A percentile compares a stretch with the other conserved stretches of the same genome.
These are phyloP conservation scores for Chalciporus sp. DNA, from an alignment of 1,284 basidiomycete genomes.

Conservation along the genomic window DNA sequence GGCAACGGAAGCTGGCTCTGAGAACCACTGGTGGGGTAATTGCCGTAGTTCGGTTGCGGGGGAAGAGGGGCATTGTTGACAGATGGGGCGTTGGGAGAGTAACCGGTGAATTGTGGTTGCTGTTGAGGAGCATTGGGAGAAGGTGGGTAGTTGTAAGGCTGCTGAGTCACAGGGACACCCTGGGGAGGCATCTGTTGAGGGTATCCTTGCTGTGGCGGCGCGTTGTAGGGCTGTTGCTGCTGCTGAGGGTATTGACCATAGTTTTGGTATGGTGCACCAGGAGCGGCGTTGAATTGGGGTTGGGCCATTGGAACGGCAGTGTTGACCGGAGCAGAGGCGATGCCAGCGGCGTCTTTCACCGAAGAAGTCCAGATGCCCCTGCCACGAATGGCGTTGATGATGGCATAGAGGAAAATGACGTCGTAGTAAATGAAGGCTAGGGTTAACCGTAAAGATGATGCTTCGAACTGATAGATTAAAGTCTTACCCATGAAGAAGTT, in stretches of 20 bases:
- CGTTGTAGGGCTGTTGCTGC: constrained; percentile 6
- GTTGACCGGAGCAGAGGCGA: not conserved
- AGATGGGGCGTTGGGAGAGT: constrained; percentile 7
- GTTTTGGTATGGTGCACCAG: constrained; percentile 6
- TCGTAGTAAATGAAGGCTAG: constrained; percentile 29
- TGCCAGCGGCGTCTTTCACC: constrained; percentile 17
- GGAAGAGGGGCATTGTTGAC: not conserved
- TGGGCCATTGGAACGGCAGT: constrained; percentile 5
- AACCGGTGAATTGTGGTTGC: constrained; percentile 2
- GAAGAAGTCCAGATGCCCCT: constrained; percentile 27
- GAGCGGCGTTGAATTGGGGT: constrained; percentile 6
- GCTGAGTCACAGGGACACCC: not conserved
- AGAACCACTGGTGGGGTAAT: constrained; percentile 11
- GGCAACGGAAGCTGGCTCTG: constrained; percentile 12
- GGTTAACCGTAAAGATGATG: not conserved
- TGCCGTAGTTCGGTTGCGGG: constrained; percentile 18
- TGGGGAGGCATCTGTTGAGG: constrained; percentile 3
- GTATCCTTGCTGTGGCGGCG: not conserved
- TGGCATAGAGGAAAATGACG: constrained; percentile 23
- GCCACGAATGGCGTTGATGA: constrained; percentile 26
- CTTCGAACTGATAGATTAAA: not conserved
- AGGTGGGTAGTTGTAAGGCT: constrained; percentile 1
- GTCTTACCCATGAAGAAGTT: constrained; percentile 28
- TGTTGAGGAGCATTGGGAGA: not conserved
- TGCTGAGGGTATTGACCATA: constrained; percentile 4